Evolutionary conservation across 768 basidiomycete genomes (phyloP).

Genomic region (Leccinum rimulosum): DNA sequence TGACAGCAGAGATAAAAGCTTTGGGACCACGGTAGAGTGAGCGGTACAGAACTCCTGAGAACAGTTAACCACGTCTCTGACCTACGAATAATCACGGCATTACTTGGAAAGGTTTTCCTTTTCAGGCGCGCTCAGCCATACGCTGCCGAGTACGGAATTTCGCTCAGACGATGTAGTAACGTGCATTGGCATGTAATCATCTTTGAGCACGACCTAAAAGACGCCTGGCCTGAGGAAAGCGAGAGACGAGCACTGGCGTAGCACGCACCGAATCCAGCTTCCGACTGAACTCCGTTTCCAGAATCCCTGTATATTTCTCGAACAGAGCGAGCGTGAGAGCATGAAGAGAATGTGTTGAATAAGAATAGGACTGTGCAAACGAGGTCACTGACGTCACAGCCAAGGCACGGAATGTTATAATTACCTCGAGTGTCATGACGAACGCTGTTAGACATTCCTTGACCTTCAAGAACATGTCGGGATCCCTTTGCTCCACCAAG

Average conservation of each 20-base stretch:
- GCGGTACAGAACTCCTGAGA: constrained; percentile 59
- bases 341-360: constrained; percentile 80
- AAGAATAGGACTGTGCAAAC: constrained; percentile 70
- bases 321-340: constrained; percentile 85
- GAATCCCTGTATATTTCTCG: constrained; percentile 80
- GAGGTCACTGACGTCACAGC: constrained; percentile 2
- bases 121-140: constrained; percentile 78
- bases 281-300: constrained; percentile 76
- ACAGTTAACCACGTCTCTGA: constrained; percentile 2
- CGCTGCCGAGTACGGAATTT: constrained; percentile 70
- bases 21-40: constrained; percentile 89
- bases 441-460: constrained; percentile 86
- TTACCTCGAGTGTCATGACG: constrained; percentile 89
- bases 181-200: constrained; percentile 90
- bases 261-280: constrained; percentile 75
- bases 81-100: not conserved
- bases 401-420: constrained; percentile 9
- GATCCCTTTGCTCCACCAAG: constrained; percentile 70
- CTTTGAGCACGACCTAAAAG: constrained; percentile 72
- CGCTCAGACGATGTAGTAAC: constrained; percentile 58
- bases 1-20: constrained; percentile 95
- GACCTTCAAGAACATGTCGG: constrained; percentile 75
- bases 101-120: constrained; percentile 58
- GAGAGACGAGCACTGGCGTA: not conserved
- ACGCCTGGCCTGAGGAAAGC: not conserved